Percentiles rank a stretch among this genome's conserved stretches.
phyloP scores from a whole-genome alignment of 345 rosid genomes.

The Triadica sebifera region DNA sequence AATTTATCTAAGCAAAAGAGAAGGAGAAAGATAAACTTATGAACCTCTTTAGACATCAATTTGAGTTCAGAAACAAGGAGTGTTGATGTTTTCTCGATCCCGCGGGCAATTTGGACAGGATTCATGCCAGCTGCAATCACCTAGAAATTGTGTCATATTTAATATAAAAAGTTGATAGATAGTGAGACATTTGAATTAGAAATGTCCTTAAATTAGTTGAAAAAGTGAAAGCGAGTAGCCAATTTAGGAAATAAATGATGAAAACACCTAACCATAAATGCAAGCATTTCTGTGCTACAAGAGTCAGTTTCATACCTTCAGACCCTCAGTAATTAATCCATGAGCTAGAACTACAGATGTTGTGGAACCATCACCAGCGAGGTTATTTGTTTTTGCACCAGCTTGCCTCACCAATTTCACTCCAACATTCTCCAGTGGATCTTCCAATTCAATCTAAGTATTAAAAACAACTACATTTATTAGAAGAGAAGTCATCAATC shows the following conservation, averaged over 20 bases:
- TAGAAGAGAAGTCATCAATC: neutral
- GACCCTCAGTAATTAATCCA: constrained; percentile 83
- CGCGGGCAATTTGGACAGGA: constrained; percentile 80
- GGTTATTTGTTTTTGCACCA: constrained; percentile 90
- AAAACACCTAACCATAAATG: neutral
- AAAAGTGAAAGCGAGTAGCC: neutral
- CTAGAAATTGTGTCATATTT: constrained; percentile 38
- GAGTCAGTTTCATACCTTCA: constrained; percentile 47
- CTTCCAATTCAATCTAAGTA: constrained; percentile 82
- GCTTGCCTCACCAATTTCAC: constrained; percentile 97
- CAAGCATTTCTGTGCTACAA: neutral
- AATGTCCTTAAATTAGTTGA: neutral
- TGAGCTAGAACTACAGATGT: constrained; percentile 88
- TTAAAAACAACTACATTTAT: constrained; percentile 5
- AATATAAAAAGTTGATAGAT: neutral
- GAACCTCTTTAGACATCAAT: constrained; percentile 82
- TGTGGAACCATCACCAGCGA: constrained; percentile 94
- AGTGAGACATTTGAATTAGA: neutral
- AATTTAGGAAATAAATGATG: neutral
- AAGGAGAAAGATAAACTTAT: neutral
- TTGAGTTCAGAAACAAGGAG: constrained; percentile 86
- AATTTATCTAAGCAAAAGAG: neutral
- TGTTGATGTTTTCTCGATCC: constrained; percentile 69
- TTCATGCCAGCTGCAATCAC: constrained; percentile 81
- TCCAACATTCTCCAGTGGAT: constrained; percentile 91